Percentiles rank a stretch among this genome's conserved stretches.
Evolutionary conservation across 2,329 filamentous ascomycete species (phyloP).

Genomic region (Ceratocystis harringtonii): DNA sequence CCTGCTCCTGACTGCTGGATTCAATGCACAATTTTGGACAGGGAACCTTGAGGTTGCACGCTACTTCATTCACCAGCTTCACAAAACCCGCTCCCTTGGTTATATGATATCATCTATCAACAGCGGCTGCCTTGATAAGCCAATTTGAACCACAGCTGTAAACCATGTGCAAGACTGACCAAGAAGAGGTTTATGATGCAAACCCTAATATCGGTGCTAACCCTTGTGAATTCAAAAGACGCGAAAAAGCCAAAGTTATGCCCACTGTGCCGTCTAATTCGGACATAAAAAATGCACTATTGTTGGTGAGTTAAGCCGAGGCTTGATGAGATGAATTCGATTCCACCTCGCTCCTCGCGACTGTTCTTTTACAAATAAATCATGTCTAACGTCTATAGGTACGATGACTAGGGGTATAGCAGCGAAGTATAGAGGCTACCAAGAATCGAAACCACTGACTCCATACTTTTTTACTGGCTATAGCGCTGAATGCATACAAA

Average conservation of each 20-base stretch:
- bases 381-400: too few relatives aligned
- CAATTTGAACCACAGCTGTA: not conserved
- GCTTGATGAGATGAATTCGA: too few relatives aligned
- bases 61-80: not conserved
- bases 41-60: not conserved
- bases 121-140: not conserved
- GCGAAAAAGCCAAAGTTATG: too few relatives aligned
- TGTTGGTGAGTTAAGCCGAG: too few relatives aligned
- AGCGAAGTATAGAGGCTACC: not conserved
- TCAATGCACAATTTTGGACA: constrained; percentile 3
- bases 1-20: not conserved
- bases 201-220: too few relatives aligned
- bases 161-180: not conserved
- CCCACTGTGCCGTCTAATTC: too few relatives aligned
- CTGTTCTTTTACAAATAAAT: too few relatives aligned
- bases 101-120: constrained; percentile 1
- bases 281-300: too few relatives aligned
- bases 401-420: too few relatives aligned
- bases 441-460: not conserved
- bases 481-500: not conserved
- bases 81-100: not conserved
- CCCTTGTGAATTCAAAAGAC: too few relatives aligned
- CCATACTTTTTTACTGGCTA: not conserved
- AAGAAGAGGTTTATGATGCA: too few relatives aligned
- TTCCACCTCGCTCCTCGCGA: too few relatives aligned